phyloP scores from a whole-genome alignment of 306 rosid species.

The Prunus salicina region DNA sequence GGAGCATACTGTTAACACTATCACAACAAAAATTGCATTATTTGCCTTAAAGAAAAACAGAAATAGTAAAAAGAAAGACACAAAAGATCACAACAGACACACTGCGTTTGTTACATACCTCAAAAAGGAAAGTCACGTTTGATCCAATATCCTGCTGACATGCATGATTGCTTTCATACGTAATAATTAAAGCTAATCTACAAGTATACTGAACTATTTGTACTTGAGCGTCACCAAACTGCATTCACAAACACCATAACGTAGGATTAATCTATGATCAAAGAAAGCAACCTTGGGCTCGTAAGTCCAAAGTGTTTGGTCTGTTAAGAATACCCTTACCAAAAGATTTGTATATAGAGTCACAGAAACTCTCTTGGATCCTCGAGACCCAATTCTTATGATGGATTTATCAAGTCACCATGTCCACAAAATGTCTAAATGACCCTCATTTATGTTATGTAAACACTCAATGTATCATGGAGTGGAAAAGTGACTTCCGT shows the following conservation, averaged over 20 bases:
- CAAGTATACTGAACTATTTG: not conserved
- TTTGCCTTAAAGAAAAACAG: not conserved
- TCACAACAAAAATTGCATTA: not conserved
- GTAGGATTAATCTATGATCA: not conserved
- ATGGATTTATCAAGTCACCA: conserved; percentile 2
- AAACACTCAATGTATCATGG: conserved; percentile 12
- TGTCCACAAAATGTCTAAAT: not conserved
- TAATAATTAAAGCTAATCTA: not conserved
- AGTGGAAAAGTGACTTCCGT: not conserved
- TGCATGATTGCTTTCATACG: not conserved
- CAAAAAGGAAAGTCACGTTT: not conserved
- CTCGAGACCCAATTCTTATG: conserved; percentile 4
- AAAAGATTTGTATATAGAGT: not conserved
- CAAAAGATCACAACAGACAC: not conserved
- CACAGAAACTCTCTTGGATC: not conserved
- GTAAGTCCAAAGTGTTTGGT: not conserved
- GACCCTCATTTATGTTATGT: not conserved
- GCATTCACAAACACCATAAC: conserved; percentile 6
- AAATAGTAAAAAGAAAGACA: not conserved
- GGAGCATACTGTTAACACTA: not conserved
- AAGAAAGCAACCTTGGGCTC: not conserved
- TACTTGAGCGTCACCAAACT: not conserved
- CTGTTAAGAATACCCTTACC: not conserved
- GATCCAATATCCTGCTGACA: not conserved
- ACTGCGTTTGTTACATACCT: not conserved